Percentiles rank a stretch among this genome's conserved stretches.
Conservation (phyloP, 1,284 basidiomycete genomes). For the Prillingera fragicola region DNA sequence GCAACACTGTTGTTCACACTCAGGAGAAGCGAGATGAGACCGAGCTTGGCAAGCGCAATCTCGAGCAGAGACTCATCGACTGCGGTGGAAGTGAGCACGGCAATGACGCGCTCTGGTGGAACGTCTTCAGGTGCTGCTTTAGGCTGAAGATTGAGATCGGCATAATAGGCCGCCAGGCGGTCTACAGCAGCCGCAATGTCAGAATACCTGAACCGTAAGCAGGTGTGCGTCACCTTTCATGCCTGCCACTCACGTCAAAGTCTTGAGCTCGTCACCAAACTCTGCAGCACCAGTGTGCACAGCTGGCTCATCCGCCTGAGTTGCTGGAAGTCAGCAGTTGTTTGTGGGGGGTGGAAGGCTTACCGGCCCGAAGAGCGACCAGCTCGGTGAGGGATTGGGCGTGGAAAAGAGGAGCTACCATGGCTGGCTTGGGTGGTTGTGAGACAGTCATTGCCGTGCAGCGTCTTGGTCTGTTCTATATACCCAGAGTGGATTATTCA, state of each 20-base stretch:
- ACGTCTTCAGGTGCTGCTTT: slow-evolving; percentile 7
- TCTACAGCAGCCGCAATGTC: slow-evolving; percentile 48
- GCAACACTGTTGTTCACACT: slow-evolving; percentile 57
- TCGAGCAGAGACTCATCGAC: slow-evolving; percentile 52
- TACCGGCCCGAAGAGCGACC: slow-evolving; percentile 37
- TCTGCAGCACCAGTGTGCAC: slow-evolving; percentile 45
- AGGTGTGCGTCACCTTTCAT: neutral
- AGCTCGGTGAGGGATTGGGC: slow-evolving; percentile 42
- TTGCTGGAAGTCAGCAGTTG: slow-evolving; percentile 15
- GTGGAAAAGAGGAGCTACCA: slow-evolving; percentile 36
- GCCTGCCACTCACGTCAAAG: slow-evolving; percentile 31
- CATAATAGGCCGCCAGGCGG: slow-evolving; percentile 50
- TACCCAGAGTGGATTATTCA: too few species aligned
- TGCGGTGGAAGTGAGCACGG: slow-evolving; percentile 49
- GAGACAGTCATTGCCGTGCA: neutral
- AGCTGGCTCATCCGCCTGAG: slow-evolving; percentile 35
- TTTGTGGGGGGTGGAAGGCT: slow-evolving; percentile 8
- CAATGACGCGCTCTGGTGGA: slow-evolving; percentile 46
- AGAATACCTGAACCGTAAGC: slow-evolving; percentile 32
- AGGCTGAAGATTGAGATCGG: slow-evolving; percentile 23
- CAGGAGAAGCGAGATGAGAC: slow-evolving; percentile 52
- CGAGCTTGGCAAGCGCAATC: slow-evolving; percentile 52
- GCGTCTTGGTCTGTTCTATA: neutral
- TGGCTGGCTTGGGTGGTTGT: slow-evolving; percentile 11
- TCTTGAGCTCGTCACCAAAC: slow-evolving; percentile 40